Base-by-base conservation (phyloP, 2,329 filamentous ascomycete genomes). In the Clarireedia paspali region DNA sequence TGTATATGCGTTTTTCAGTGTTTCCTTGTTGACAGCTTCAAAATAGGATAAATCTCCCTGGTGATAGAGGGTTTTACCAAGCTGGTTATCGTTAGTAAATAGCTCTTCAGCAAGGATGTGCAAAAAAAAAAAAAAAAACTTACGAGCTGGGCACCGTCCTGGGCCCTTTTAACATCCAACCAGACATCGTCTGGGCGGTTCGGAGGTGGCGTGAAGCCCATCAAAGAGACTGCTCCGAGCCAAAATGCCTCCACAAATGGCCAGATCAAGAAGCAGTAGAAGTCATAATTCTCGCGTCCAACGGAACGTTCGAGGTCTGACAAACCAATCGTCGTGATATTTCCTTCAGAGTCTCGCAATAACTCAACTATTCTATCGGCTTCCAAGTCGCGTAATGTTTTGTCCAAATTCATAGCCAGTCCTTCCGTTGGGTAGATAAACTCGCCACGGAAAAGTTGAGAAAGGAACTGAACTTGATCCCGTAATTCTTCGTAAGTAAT, bases 251-350 rank as follows among this genome's bases (percentile, higher is more conserved):
- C 94, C 62, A 97, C 91, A 64, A 99, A 99, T 0, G 94, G 94
- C 94, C 94, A 99, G 60, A 99, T 90, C 20, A 99, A 74, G 77
- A 97, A 99, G 73, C 92, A 97, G 73, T 97, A 97, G 72, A 99
- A 99, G 68, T 99, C 94, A 66, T 88, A 99, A 66, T 96, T 97
- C 71, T 99, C 94, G 39, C 92, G 78, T 1, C 94, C 94, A 6
- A 81, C 84, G 30, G 80, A 77, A 17, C 91, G 80, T 70, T 99
- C 94, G 3, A 80, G 74, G 5, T 88, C 82, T 17, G 88, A 86
- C 6, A 99, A 76, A 4, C 90, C 89, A 39, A 96, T 75, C 55
- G 75, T 82, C 0, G 75, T 74, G n/a, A 90, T 79, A 0, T 79
- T 76, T 0, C 76, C 77, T 5, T 76, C 73, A 0, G 76, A 72